Evolutionary conservation across 139 green algal genomes (phyloP).

Genomic region (Bryopsis sp.): DNA sequence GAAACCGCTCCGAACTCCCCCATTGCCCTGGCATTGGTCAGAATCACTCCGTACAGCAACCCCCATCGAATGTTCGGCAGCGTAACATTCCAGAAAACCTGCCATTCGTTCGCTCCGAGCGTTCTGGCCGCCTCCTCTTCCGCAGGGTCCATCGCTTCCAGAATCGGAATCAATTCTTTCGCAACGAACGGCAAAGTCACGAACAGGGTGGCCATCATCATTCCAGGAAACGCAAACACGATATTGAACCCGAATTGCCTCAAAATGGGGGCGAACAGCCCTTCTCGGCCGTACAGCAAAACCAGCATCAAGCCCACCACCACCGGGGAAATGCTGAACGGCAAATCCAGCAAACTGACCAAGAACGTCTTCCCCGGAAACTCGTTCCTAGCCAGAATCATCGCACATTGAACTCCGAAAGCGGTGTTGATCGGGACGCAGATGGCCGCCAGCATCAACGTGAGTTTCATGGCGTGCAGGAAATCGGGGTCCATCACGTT

Average conservation of each 20-base stretch:
- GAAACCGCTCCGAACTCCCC: conserved; percentile 83
- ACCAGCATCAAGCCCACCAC: conserved; percentile 82
- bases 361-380: conserved; percentile 72
- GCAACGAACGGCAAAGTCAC: conserved; percentile 84
- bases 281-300: conserved; percentile 76
- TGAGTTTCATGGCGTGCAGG: conserved; percentile 66
- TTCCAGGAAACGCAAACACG: conserved; percentile 80
- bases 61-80: conserved; percentile 83
- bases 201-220: conserved; percentile 80
- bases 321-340: conserved; percentile 81
- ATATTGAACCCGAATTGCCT: conserved; percentile 54
- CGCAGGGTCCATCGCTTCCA: conserved; percentile 67
- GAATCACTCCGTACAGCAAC: conserved; percentile 79
- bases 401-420: conserved; percentile 61
- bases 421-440: conserved; percentile 72
- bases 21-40: conserved; percentile 82
- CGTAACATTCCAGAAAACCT: conserved; percentile 85
- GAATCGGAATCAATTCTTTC: conserved; percentile 75
- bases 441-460: conserved; percentile 52
- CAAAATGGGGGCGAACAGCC: conserved; percentile 71
- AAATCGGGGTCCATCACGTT: conserved; percentile 71
- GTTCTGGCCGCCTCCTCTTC: conserved; percentile 75
- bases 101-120: conserved; percentile 65
- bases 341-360: conserved; percentile 72
- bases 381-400: conserved; percentile 67